Evolutionary conservation across 2,329 filamentous ascomycete genomes (phyloP).

Genomic region (Sarocladium strictum): DNA sequence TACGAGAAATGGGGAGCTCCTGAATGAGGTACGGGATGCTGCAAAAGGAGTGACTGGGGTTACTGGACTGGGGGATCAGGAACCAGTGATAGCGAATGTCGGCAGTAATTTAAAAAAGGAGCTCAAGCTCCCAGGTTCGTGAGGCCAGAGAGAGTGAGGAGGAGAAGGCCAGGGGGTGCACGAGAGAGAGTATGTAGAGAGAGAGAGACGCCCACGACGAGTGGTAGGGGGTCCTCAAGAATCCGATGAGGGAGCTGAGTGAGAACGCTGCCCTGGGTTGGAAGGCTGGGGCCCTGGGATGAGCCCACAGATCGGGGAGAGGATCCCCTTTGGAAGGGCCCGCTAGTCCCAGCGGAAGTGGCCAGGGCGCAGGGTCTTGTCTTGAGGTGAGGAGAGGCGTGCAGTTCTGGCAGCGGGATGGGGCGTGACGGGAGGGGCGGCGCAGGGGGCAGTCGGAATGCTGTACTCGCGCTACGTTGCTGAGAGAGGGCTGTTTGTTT

Average conservation of each 20-base stretch:
- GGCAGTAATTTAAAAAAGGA: conserved; percentile 10
- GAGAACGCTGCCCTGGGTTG: too few relatives aligned
- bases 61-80: not conserved
- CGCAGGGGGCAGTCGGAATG: conserved; percentile 9
- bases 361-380: not conserved
- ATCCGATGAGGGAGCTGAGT: not conserved
- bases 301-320: conserved; percentile 9
- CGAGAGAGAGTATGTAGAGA: too few relatives aligned
- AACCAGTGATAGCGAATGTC: conserved; percentile 8
- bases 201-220: too few relatives aligned
- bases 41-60: conserved; percentile 9
- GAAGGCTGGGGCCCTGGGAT: not conserved
- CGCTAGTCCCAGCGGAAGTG: not conserved
- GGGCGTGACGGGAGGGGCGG: conserved; percentile 7
- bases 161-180: not conserved
- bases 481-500: not conserved
- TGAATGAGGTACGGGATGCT: not conserved
- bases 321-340: conserved; percentile 4
- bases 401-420: conserved; percentile 7
- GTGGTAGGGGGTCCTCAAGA: too few relatives aligned
- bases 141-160: not conserved
- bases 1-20: not conserved
- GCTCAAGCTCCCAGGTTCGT: conserved; percentile 6
- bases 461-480: not conserved
- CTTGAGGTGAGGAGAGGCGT: not conserved